Conservation (phyloP, 192 early-diverging fungal species). For the Ambispora gerdemannii region DNA sequence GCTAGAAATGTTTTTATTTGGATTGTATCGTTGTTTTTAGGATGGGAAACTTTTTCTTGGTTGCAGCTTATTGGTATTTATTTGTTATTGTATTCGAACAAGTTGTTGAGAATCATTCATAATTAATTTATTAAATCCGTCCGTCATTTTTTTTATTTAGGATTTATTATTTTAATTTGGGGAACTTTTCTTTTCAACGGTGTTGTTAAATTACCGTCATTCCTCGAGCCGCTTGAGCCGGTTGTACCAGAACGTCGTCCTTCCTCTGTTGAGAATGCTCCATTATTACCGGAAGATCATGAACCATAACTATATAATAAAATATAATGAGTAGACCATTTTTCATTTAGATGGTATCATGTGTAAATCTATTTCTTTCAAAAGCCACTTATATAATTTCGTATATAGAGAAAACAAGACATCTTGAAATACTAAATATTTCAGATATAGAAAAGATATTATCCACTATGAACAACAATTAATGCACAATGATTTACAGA, state of each 20-base stretch:
- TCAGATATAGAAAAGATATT: too few species aligned
- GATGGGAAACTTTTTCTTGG: constrained; percentile 91
- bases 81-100: constrained; percentile 32
- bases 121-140: constrained; percentile 37
- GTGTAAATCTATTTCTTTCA: too few species aligned
- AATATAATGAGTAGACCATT: too few species aligned
- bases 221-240: constrained; percentile 33
- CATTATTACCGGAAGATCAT: constrained; percentile 31
- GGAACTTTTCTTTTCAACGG: constrained; percentile 93
- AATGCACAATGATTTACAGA: too few species aligned
- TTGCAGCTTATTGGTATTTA: constrained; percentile 84
- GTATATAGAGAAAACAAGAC: too few species aligned
- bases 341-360: too few species aligned
- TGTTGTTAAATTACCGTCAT: constrained; percentile 64
- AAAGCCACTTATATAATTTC: too few species aligned
- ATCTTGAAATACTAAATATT: too few species aligned
- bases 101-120: constrained; percentile 36
- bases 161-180: constrained; percentile 61
- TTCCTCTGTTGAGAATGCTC: constrained; percentile 24
- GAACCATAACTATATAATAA: too few species aligned
- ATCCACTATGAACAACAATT: too few species aligned
- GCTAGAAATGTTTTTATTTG: constrained; percentile 96
- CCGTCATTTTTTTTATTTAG: constrained; percentile 29
- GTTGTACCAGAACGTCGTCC: constrained; percentile 9
- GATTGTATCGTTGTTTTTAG: constrained; percentile 84